These are phyloP conservation scores for Alternaria ventricosa DNA, from an alignment of 2,329 filamentous ascomycete species.

Conservation along the genomic window DNA sequence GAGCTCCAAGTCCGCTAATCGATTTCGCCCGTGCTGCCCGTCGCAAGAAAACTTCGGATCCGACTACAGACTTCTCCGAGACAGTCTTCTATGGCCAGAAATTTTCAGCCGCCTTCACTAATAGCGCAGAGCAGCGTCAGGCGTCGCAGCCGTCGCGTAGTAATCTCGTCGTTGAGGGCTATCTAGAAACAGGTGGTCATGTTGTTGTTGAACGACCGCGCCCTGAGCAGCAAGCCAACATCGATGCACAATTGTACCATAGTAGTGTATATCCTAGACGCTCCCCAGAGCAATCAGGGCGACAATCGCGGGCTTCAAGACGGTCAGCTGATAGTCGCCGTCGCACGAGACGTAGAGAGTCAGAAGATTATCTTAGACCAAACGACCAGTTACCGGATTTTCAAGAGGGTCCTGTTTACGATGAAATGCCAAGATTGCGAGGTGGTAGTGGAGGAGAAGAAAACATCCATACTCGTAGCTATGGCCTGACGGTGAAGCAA, in stretches of 20 bases:
- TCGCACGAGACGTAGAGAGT: neutral
- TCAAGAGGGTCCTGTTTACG: neutral
- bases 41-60: neutral
- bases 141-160: neutral
- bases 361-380: neutral
- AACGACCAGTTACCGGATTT: conserved; percentile 9
- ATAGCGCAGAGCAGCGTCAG: neutral
- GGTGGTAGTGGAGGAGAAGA: conserved; percentile 10
- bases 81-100: conserved; percentile 13
- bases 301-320: neutral
- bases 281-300: neutral
- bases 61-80: conserved; percentile 13
- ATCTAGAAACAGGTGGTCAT: neutral
- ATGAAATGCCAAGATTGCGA: conserved; percentile 5
- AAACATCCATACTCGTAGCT: neutral
- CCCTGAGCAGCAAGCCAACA: neutral
- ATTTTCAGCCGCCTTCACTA: neutral
- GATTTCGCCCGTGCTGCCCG: neutral
- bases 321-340: neutral
- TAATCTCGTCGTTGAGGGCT: neutral
- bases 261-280: neutral
- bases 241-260: neutral
- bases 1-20: conserved; percentile 18
- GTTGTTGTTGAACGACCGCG: neutral
- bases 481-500: neutral